Evolutionary conservation across 2,329 filamentous ascomycete genomes (phyloP).

Genomic region (Thielaviopsis punctulata): DNA sequence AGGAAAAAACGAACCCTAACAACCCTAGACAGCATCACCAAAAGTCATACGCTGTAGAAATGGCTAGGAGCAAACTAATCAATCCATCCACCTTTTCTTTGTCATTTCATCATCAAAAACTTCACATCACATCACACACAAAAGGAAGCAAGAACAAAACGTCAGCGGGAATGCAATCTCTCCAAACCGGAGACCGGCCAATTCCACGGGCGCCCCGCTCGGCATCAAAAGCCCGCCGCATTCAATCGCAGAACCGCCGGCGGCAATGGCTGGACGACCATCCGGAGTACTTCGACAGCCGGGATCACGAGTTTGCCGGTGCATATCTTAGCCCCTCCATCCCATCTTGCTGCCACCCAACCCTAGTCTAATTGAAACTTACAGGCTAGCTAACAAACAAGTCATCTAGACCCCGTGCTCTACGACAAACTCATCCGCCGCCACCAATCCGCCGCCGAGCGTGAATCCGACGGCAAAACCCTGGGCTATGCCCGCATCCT

Average conservation of each 20-base stretch:
- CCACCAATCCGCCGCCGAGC: conserved; percentile 57
- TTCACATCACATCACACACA: neutral
- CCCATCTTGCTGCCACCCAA: neutral
- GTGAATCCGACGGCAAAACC: conserved; percentile 51
- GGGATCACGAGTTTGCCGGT: conserved; percentile 40
- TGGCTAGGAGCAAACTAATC: neutral
- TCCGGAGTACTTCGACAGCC: conserved; percentile 48
- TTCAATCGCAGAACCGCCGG: conserved; percentile 56
- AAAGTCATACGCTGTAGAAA: no score
- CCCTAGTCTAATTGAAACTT: neutral
- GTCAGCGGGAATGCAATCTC: no score
- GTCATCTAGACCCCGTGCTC: conserved; percentile 48
- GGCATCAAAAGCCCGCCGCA: conserved; percentile 24
- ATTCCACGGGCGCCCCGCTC: conserved; percentile 28
- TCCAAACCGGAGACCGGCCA: neutral
- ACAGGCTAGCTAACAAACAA: neutral
- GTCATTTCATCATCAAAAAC: neutral
- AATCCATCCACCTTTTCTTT: neutral
- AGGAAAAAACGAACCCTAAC: no score
- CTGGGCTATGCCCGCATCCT: conserved; percentile 68
- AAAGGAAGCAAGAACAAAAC: neutral
- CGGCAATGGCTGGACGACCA: conserved; percentile 59
- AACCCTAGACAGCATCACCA: neutral
- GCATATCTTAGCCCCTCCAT: conserved; percentile 12
- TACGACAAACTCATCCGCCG: conserved; percentile 67